These are phyloP conservation scores for Syzygium malaccense DNA, from an alignment of 441 rosid species.

Conservation along the genomic window DNA sequence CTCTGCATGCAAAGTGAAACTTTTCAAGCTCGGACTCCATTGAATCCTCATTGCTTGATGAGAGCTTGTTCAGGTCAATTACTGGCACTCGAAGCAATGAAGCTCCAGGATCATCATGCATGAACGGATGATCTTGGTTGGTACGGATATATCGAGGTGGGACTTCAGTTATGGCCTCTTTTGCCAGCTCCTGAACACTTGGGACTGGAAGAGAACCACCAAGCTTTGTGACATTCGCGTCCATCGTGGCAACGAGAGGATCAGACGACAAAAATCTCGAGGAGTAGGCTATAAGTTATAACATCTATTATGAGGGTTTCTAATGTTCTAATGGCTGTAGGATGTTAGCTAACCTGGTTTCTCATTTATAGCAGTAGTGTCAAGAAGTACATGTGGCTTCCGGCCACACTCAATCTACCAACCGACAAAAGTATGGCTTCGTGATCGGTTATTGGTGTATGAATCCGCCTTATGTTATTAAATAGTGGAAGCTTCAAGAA, in stretches of 20 bases:
- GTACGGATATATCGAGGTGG: not conserved
- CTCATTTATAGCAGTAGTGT: not conserved
- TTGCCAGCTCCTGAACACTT: slow-evolving; percentile 31
- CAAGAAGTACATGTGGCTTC: not conserved
- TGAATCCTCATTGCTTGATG: not conserved
- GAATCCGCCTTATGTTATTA: not conserved
- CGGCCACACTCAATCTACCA: not conserved
- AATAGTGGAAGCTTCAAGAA: not conserved
- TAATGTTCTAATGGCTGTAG: not conserved
- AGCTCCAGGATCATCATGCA: not conserved
- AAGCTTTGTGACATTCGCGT: not conserved
- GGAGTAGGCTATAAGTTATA: too few relatives aligned
- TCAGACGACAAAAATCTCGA: too few relatives aligned
- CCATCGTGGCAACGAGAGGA: not conserved
- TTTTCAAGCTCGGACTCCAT: slow-evolving; percentile 16
- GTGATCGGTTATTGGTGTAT: not conserved
- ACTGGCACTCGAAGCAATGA: slow-evolving; percentile 14
- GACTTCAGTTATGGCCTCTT: slow-evolving; percentile 12
- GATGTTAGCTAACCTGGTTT: not conserved
- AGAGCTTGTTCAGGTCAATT: slow-evolving; percentile 22
- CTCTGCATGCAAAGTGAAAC: slow-evolving; percentile 29
- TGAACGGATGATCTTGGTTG: slow-evolving; percentile 2
- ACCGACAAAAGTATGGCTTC: not conserved
- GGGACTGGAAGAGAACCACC: slow-evolving; percentile 28
- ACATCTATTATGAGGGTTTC: too few relatives aligned